These are phyloP conservation scores for Dryas integrifolia DNA, from an alignment of 331 rosid species.

Conservation along the genomic window DNA sequence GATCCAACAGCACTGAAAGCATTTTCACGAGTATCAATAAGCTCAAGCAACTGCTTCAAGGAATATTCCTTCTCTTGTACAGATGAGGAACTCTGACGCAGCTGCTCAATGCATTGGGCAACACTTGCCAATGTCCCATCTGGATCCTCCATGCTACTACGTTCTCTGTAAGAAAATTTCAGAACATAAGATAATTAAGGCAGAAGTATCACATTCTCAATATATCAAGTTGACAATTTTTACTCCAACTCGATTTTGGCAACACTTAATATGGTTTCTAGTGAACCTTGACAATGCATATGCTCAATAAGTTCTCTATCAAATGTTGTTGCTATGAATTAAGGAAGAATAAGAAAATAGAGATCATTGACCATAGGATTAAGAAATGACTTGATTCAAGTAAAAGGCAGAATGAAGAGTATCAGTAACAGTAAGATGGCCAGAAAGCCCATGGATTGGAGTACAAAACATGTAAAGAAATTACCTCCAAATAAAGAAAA, in stretches of 20 bases:
- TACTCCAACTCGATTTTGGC: not conserved
- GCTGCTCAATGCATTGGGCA: conserved; percentile 99
- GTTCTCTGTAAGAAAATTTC: conserved; percentile 65
- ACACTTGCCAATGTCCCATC: conserved; percentile 98
- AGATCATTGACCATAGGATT: not conserved
- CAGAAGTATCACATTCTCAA: not conserved
- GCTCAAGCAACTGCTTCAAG: conserved; percentile 82
- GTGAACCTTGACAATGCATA: not conserved
- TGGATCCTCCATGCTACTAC: conserved; percentile 97
- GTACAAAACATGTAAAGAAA: not conserved
- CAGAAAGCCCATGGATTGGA: not conserved
- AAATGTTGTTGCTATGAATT: not conserved
- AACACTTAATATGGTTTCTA: not conserved
- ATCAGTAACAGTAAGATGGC: not conserved
- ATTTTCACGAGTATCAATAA: conserved; percentile 85
- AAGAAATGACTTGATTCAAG: not conserved
- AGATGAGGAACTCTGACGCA: conserved; percentile 83
- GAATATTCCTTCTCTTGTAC: conserved; percentile 83
- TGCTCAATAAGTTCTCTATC: not conserved
- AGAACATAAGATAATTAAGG: conserved; percentile 26
- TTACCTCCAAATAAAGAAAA: not conserved
- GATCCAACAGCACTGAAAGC: conserved; percentile 99
- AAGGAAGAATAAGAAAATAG: not conserved
- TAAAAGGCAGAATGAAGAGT: not conserved
- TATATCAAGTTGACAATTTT: not conserved